A percentile compares a stretch with the other conserved stretches of the same genome.
phyloP scores from a whole-genome alignment of 1,139 yeast species.

The Candida gigantensis region DNA sequence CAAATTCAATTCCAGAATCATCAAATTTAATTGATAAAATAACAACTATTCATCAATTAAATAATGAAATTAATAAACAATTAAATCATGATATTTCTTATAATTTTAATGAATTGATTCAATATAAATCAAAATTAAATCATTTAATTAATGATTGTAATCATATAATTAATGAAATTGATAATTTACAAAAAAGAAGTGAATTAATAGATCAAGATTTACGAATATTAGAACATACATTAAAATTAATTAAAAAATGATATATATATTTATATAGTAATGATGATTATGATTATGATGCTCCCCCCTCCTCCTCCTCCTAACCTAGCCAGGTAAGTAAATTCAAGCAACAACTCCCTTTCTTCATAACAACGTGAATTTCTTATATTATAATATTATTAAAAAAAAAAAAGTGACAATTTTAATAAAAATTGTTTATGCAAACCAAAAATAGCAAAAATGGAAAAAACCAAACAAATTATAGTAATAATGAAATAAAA shows the following conservation, averaged over 20 bases:
- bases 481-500: not conserved
- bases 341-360: no score
- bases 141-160: conserved; percentile 21
- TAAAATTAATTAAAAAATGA: conserved; percentile 19
- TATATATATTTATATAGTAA: not conserved
- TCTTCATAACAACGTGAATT: no score
- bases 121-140: conserved; percentile 22
- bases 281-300: not conserved
- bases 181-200: conserved; percentile 40
- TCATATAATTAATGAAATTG: conserved; percentile 23
- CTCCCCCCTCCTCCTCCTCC: no score
- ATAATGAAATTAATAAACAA: conserved; percentile 32
- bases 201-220: conserved; percentile 50
- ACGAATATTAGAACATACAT: conserved; percentile 45
- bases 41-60: conserved; percentile 45
- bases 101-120: conserved; percentile 27
- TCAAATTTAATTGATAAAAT: conserved; percentile 41
- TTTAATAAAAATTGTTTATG: no score
- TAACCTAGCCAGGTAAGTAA: no score
- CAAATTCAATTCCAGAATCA: conserved; percentile 29
- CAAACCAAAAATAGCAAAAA: no score
- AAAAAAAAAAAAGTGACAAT: no score
- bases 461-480: no score
- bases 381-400: no score
- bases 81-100: conserved; percentile 25